A percentile compares a stretch with the other conserved stretches of the same genome.
phyloP scores from a whole-genome alignment of 441 rosid genomes.

The Euphorbia celastroides region DNA sequence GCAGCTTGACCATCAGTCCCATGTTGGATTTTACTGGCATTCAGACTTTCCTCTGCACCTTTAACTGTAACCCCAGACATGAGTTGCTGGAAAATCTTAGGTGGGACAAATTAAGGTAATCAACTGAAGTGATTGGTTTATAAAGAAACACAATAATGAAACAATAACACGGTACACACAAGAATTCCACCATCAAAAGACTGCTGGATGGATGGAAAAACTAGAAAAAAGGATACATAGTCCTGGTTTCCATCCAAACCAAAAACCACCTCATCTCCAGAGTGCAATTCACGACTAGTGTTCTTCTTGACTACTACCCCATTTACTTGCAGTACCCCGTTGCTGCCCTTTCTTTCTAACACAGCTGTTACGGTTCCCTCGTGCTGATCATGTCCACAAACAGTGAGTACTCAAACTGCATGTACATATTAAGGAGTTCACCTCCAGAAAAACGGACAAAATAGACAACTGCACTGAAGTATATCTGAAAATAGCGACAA shows the following conservation, averaged over 20 bases:
- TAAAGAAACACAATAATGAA: neutral
- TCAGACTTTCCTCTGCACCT: conserved; percentile 43
- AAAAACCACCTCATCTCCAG: conserved; percentile 83
- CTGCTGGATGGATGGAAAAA: neutral
- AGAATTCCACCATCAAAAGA: conserved; percentile 1
- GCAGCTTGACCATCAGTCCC: conserved; percentile 51
- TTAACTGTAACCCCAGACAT: conserved; percentile 39
- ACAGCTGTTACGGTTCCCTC: conserved; percentile 63
- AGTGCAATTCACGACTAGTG: conserved; percentile 40
- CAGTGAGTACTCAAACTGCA: conserved; percentile 68
- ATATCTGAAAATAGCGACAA: neutral
- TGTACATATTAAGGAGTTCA: conserved; percentile 51
- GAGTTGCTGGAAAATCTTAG: conserved; percentile 62
- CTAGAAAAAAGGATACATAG: conserved; percentile 65
- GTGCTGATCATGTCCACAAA: conserved; percentile 77
- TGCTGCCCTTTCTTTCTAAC: conserved; percentile 75
- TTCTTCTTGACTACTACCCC: conserved; percentile 51
- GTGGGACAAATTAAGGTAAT: conserved; percentile 35
- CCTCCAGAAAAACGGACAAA: conserved; percentile 37
- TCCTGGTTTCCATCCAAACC: conserved; percentile 68
- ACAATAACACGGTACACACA: neutral
- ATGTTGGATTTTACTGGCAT: conserved; percentile 40
- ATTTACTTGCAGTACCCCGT: conserved; percentile 75
- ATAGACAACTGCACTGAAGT: conserved; percentile 9
- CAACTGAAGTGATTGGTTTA: conserved; percentile 1